Percentiles rank a stretch among this genome's conserved stretches.
Evolutionary conservation across 1,139 yeast species (phyloP).

Genomic region (Pneumocystis sp.): DNA sequence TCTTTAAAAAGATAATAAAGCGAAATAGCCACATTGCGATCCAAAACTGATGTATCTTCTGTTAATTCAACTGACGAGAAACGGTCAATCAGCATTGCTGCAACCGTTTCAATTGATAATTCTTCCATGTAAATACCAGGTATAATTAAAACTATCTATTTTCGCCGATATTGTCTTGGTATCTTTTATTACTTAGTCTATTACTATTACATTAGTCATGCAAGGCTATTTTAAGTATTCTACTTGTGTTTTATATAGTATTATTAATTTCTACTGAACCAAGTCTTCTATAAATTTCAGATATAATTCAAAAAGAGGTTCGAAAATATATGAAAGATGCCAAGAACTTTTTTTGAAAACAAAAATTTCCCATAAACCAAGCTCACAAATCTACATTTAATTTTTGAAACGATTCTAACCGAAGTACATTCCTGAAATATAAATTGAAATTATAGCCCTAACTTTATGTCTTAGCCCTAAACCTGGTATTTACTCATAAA

Average conservation of each 20-base stretch:
- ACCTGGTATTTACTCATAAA: background rate
- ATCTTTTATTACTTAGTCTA: too few species aligned
- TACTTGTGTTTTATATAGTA: too few species aligned
- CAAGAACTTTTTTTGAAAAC: too few species aligned
- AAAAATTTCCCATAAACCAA: background rate
- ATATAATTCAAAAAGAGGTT: background rate
- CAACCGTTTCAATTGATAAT: background rate
- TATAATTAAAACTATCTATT: background rate
- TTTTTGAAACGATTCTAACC: background rate
- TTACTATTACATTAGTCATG: too few species aligned
- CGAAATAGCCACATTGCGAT: background rate
- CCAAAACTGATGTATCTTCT: background rate
- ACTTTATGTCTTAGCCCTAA: background rate
- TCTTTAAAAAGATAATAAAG: background rate
- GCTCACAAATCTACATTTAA: background rate
- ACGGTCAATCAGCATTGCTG: background rate
- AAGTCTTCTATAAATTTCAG: background rate
- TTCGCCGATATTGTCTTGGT: background rate
- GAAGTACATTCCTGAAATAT: too few species aligned
- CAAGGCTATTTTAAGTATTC: too few species aligned
- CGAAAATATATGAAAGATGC: too few species aligned
- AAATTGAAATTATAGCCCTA: background rate
- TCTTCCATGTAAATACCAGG: background rate
- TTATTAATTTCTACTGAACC: too few species aligned
- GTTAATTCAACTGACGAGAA: background rate